These are phyloP conservation scores for Gymnopus androsaceus DNA, from an alignment of 1,284 basidiomycete species.

Conservation along the genomic window DNA sequence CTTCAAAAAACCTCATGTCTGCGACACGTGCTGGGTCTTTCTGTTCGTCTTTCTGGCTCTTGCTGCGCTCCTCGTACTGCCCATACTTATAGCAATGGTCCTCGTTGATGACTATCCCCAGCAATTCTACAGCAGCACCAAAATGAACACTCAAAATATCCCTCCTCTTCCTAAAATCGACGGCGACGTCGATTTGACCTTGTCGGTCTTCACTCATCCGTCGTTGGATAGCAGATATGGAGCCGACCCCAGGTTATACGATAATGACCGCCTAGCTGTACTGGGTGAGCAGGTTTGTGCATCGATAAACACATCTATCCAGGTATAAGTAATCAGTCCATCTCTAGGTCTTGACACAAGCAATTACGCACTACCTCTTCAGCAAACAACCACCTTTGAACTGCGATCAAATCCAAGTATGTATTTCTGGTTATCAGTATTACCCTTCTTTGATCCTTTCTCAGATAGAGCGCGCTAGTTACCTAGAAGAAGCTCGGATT, in stretches of 20 bases:
- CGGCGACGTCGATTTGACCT: constrained; percentile 49
- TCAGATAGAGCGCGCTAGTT: constrained; percentile 31
- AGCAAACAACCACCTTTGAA: constrained; percentile 40
- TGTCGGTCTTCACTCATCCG: constrained; percentile 52
- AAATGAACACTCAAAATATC: constrained; percentile 19
- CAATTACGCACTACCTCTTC: constrained; percentile 46
- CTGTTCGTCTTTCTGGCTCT: no score
- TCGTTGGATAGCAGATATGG: constrained; percentile 30
- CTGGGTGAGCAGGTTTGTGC: constrained; percentile 41
- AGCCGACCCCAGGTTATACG: constrained; percentile 44
- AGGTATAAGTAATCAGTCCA: neutral
- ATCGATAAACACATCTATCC: neutral
- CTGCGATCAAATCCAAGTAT: constrained; percentile 42
- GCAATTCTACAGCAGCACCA: neutral
- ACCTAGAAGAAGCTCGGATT: constrained; percentile 34
- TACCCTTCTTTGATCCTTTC: constrained; percentile 3
- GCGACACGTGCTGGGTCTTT: no score
- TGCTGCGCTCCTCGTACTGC: neutral
- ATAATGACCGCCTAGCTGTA: constrained; percentile 47
- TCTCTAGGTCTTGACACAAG: constrained; percentile 35
- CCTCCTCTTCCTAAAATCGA: constrained; percentile 46
- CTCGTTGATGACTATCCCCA: neutral
- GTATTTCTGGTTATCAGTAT: constrained; percentile 15
- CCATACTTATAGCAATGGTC: neutral
- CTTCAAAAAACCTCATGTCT: no score